Evolutionary conservation across 2,329 filamentous ascomycete genomes (phyloP).

Genomic region (Herpotrichia juniperi): DNA sequence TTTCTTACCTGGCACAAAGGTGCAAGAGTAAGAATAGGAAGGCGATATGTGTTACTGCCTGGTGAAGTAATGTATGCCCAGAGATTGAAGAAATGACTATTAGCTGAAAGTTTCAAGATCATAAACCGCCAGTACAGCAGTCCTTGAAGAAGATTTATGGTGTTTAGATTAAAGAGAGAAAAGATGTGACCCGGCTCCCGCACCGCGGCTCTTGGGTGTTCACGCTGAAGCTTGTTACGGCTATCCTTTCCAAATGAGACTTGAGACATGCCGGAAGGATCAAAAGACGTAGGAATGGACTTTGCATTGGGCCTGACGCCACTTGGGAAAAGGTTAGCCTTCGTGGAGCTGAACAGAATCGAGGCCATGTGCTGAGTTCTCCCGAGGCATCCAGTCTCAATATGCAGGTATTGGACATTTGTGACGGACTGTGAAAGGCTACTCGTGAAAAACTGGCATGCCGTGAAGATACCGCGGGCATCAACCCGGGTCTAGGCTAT

Average conservation of each 20-base stretch:
- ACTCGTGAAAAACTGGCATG: constrained; percentile 13
- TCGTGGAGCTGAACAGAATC: constrained; percentile 2
- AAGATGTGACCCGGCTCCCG: constrained; percentile 3
- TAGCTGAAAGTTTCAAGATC: too few species aligned
- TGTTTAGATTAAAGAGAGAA: constrained; percentile 21
- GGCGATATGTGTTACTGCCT: neutral
- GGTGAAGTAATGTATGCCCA: neutral
- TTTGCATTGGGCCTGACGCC: constrained; percentile 14
- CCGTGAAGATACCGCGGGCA: constrained; percentile 8
- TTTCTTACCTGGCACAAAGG: neutral
- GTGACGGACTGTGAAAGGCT: neutral
- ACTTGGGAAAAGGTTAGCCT: constrained; percentile 2
- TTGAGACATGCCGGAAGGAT: constrained; percentile 14
- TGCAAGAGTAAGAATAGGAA: neutral
- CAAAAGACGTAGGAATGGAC: constrained; percentile 1
- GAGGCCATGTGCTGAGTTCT: constrained; percentile 5
- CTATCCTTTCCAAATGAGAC: constrained; percentile 6
- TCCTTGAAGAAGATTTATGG: constrained; percentile 6
- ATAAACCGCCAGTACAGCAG: too few species aligned
- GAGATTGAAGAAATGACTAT: too few species aligned
- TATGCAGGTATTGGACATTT: neutral
- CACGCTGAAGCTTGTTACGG: constrained; percentile 8
- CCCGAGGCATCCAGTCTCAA: constrained; percentile 10
- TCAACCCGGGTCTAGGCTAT: neutral
- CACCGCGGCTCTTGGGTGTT: constrained; percentile 1